Evolutionary conservation across 2,329 filamentous ascomycete species (phyloP).

Genomic region (Xylariaceae sp.): DNA sequence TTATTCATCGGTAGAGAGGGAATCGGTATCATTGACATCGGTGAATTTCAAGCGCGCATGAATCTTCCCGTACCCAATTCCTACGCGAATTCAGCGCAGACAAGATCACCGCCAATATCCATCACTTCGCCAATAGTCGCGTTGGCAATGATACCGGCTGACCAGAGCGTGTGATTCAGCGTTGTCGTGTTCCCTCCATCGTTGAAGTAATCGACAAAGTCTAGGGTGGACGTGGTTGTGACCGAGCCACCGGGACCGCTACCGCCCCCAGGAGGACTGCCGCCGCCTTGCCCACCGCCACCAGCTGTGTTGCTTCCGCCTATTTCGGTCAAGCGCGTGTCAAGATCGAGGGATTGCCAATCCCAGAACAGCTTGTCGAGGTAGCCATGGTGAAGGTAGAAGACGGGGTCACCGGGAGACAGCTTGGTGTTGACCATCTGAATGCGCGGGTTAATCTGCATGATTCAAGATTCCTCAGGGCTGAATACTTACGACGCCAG

Average conservation of each 20-base stretch:
- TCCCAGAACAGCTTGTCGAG: conserved; percentile 8
- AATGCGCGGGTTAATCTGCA: background rate
- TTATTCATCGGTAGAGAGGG: no score
- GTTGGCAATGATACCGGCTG: conserved; percentile 3
- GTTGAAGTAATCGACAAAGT: conserved; percentile 3
- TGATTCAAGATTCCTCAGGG: background rate
- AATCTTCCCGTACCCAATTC: no score
- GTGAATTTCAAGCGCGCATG: no score
- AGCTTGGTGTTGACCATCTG: conserved; percentile 3
- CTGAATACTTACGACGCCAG: conserved; percentile 16
- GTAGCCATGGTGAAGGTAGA: conserved; percentile 5
- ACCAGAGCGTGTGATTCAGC: no score
- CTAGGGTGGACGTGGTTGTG: conserved; percentile 1
- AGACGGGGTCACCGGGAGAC: conserved; percentile 5
- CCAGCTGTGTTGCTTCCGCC: conserved; percentile 6
- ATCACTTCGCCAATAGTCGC: conserved; percentile 7
- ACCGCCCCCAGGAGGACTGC: no score
- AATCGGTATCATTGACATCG: no score
- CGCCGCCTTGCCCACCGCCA: no score
- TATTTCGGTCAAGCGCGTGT: conserved; percentile 4
- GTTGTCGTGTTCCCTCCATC: conserved; percentile 5
- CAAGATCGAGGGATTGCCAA: conserved; percentile 2
- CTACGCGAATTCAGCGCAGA: no score
- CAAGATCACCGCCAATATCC: conserved; percentile 17
- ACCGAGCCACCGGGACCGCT: no score